These are phyloP conservation scores for Pilaira anomala DNA, from an alignment of 192 early-diverging fungal species.

Conservation along the genomic window DNA sequence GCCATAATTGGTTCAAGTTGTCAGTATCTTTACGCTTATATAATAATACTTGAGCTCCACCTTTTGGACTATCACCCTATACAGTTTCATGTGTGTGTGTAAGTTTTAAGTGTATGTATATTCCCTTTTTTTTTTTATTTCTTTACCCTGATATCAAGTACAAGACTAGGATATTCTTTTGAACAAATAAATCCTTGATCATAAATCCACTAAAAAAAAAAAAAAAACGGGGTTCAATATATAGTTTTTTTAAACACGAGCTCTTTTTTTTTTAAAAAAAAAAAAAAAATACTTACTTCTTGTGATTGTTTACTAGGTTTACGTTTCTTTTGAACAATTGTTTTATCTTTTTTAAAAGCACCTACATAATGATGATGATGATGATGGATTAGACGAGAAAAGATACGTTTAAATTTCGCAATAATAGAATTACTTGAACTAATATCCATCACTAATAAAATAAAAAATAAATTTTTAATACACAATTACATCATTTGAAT, in stretches of 20 bases:
- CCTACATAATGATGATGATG: conserved; percentile 11
- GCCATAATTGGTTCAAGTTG: conserved; percentile 36
- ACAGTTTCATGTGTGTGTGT: not conserved
- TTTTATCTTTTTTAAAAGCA: conserved; percentile 34
- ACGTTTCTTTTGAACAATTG: conserved; percentile 32
- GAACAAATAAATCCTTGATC: conserved; percentile 34
- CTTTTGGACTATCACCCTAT: conserved; percentile 34
- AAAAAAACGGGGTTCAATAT: not conserved
- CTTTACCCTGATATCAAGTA: conserved; percentile 35
- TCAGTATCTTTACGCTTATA: conserved; percentile 37
- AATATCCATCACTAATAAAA: conserved; percentile 30
- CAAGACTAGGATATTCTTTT: conserved; percentile 28
- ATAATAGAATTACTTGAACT: conserved; percentile 16
- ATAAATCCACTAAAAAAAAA: conserved; percentile 24
- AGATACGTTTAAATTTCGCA: too few relatives aligned
- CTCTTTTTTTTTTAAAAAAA: not conserved
- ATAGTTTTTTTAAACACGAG: not conserved
- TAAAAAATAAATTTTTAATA: conserved; percentile 1
- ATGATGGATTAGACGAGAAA: not conserved
- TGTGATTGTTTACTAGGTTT: conserved; percentile 23
- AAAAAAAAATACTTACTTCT: too few relatives aligned
- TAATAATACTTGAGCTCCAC: conserved; percentile 33
- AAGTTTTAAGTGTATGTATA: not conserved
- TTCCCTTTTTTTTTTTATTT: not conserved
- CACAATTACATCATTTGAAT: not conserved